These are phyloP conservation scores for Suillus placidus DNA, from an alignment of 768 basidiomycete genomes.

Conservation along the genomic window DNA sequence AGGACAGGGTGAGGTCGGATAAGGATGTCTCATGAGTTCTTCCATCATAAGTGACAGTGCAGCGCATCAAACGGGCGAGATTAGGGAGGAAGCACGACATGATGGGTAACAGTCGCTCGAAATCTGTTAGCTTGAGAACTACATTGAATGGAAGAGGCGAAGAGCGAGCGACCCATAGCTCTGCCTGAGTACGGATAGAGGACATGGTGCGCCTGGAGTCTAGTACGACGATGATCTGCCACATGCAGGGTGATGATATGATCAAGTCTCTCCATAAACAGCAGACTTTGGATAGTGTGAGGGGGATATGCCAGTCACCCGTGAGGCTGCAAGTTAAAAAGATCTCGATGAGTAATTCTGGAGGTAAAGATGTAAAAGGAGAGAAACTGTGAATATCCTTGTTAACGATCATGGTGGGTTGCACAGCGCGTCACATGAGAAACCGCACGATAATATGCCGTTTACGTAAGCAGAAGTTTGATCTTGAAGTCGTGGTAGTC, in stretches of 20 bases:
- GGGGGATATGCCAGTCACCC: conserved; percentile 49
- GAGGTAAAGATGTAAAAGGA: conserved; percentile 45
- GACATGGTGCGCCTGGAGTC: conserved; percentile 39
- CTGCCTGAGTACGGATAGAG: conserved; percentile 50
- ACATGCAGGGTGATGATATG: conserved; percentile 56
- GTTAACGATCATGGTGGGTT: neutral
- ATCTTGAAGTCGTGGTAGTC: neutral
- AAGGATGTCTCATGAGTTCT: conserved; percentile 32
- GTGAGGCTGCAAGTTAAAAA: conserved; percentile 47
- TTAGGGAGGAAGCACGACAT: conserved; percentile 62
- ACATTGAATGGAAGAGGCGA: conserved; percentile 57
- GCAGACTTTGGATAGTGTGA: conserved; percentile 57
- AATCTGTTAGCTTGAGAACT: conserved; percentile 48
- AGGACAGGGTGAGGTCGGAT: conserved; percentile 23
- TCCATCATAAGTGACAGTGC: conserved; percentile 45
- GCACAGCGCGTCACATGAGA: neutral
- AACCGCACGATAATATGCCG: neutral
- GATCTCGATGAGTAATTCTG: conserved; percentile 65
- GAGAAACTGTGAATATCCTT: neutral
- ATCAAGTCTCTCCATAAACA: conserved; percentile 60
- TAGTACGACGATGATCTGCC: conserved; percentile 60
- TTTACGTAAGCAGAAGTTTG: conserved; percentile 6
- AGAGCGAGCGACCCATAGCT: conserved; percentile 57
- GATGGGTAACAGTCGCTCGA: conserved; percentile 60
- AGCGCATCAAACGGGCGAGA: conserved; percentile 60